Conservation (phyloP, 1,284 basidiomycete species). For the Takashimella tepidaria region DNA sequence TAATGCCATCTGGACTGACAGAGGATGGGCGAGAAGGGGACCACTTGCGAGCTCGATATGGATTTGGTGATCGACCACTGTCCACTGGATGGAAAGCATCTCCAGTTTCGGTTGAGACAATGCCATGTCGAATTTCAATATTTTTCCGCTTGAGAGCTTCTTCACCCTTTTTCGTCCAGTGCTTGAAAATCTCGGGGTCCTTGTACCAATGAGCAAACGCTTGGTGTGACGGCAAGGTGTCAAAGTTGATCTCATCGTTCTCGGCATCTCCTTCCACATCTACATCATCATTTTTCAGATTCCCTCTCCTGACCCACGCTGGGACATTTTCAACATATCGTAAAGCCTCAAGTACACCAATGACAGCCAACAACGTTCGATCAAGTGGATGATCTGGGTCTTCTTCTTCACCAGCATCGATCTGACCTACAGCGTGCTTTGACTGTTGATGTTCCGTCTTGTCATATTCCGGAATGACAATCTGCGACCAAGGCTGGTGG, state of each 20-base stretch:
- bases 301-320: constrained; percentile 41
- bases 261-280: not conserved
- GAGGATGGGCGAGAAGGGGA: not conserved
- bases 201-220: constrained; percentile 35
- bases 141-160: constrained; percentile 27
- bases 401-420: not conserved
- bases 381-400: constrained; percentile 13
- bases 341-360: constrained; percentile 44
- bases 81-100: not conserved
- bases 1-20: not conserved
- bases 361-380: constrained; percentile 36
- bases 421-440: not conserved
- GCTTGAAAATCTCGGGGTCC: constrained; percentile 7
- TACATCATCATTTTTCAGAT: constrained; percentile 13
- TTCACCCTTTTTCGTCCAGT: constrained; percentile 32
- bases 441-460: constrained; percentile 17
- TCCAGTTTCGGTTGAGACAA: constrained; percentile 5
- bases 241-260: constrained; percentile 11
- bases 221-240: constrained; percentile 29
- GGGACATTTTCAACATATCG: constrained; percentile 36
- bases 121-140: constrained; percentile 29
- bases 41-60: not conserved
- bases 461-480: constrained; percentile 44
- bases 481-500: constrained; percentile 45
- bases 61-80: not conserved